Percentiles rank a stretch among this genome's conserved stretches.
phyloP scores from a whole-genome alignment of 192 early-diverging fungal species.

The Umbelopsis ramanniana region DNA sequence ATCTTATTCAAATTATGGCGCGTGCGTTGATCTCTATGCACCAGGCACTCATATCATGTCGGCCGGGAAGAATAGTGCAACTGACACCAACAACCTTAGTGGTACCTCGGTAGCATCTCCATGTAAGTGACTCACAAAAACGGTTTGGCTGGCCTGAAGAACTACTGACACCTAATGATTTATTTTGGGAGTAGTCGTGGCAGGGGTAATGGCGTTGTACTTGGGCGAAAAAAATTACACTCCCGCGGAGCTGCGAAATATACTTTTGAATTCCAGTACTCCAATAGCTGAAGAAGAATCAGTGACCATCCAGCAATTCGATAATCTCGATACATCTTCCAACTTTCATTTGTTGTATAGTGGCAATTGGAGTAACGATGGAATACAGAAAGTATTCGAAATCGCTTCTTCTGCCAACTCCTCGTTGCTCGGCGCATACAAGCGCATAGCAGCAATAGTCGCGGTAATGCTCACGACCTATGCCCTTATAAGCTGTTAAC shows the following conservation, averaged over 20 bases:
- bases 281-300: not conserved
- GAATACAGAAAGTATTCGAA: not conserved
- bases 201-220: conserved; percentile 50
- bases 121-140: not conserved
- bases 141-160: too few species aligned
- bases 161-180: not conserved
- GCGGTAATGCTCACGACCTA: not conserved
- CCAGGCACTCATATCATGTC: conserved; percentile 50
- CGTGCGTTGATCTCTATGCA: conserved; percentile 51
- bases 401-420: not conserved
- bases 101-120: conserved; percentile 78
- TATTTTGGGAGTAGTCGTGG: not conserved
- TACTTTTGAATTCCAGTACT: not conserved
- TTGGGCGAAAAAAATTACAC: conserved; percentile 38
- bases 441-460: not conserved
- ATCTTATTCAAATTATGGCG: conserved; percentile 53
- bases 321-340: not conserved
- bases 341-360: conserved; percentile 18
- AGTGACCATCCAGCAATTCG: not conserved
- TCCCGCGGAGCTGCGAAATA: not conserved
- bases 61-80: conserved; percentile 59
- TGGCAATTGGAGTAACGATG: conserved; percentile 1
- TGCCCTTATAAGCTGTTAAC: not conserved
- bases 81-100: conserved; percentile 60
- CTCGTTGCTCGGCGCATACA: not conserved